Conservation (phyloP, 129 eudicot species). For the Chrysanthemum lavandulifolium region DNA sequence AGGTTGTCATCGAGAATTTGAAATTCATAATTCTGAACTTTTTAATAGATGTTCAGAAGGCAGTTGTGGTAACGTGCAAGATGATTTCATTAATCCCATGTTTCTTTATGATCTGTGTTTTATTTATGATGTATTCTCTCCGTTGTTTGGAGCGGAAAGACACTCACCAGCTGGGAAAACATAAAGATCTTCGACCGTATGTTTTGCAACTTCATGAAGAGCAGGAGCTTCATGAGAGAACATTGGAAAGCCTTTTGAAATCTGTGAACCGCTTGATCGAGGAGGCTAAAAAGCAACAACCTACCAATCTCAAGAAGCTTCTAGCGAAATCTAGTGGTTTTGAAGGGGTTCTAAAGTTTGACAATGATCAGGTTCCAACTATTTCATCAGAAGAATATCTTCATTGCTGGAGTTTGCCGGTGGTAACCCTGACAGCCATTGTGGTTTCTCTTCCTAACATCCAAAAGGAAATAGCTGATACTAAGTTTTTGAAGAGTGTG, state of each 20-base stretch:
- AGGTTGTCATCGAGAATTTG: not conserved
- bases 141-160: constrained; percentile 4
- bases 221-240: not conserved
- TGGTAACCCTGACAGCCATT: constrained; percentile 43
- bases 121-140: not conserved
- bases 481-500: constrained; percentile 22
- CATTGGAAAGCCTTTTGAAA: not conserved
- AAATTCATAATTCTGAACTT: constrained; percentile 13
- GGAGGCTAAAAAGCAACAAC: constrained; percentile 9
- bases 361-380: constrained; percentile 14
- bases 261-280: not conserved
- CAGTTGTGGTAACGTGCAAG: constrained; percentile 37
- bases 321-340: constrained; percentile 12
- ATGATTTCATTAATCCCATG: constrained; percentile 1
- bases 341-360: constrained; percentile 33
- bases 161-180: not conserved
- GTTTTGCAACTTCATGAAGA: constrained; percentile 8
- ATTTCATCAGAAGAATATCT: constrained; percentile 23
- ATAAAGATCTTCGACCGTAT: not conserved
- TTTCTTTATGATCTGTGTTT: not conserved
- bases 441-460: constrained; percentile 38
- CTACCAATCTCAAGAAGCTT: not conserved
- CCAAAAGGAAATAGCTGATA: not conserved
- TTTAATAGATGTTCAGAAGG: constrained; percentile 24
- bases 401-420: constrained; percentile 41